Conservation (phyloP, 2,329 filamentous ascomycete genomes). For the Curvularia sp. region DNA sequence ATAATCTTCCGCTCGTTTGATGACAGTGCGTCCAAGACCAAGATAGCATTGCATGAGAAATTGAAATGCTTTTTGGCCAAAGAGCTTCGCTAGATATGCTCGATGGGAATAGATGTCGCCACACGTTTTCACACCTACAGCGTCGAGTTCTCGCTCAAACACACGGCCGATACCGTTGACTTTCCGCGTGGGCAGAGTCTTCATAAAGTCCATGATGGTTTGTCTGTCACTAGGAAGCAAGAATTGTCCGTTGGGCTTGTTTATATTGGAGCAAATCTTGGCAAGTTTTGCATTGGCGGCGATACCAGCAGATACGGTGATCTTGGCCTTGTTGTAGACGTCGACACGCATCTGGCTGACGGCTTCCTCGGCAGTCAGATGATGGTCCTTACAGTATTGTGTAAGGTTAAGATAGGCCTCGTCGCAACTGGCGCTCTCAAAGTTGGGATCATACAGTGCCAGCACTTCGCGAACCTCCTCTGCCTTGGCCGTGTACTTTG, state of each 20-base stretch:
- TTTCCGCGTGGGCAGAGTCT: constrained; percentile 81
- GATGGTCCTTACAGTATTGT: constrained; percentile 74
- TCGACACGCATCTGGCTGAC: constrained; percentile 80
- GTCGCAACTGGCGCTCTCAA: constrained; percentile 93
- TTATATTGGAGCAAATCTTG: constrained; percentile 94
- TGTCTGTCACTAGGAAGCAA: constrained; percentile 73
- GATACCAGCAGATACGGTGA: constrained; percentile 94
- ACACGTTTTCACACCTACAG: constrained; percentile 86
- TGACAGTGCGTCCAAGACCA: constrained; percentile 81
- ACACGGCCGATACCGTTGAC: constrained; percentile 96
- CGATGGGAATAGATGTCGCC: constrained; percentile 84
- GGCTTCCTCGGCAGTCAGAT: constrained; percentile 72
- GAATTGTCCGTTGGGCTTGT: constrained; percentile 96
- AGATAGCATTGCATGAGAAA: constrained; percentile 86
- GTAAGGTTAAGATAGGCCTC: constrained; percentile 98
- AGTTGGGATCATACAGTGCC: constrained; percentile 85
- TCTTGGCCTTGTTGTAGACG: constrained; percentile 75
- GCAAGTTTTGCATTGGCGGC: constrained; percentile 91
- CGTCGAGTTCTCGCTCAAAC: constrained; percentile 86
- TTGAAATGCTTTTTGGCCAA: constrained; percentile 88
- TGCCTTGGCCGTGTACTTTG: constrained; percentile 90
- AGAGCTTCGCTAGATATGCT: constrained; percentile 75
- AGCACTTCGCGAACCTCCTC: constrained; percentile 84
- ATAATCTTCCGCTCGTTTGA: constrained; percentile 87
- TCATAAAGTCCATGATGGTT: constrained; percentile 86